A percentile compares a stretch with the other conserved stretches of the same genome.
Conservation (phyloP, 2,329 filamentous ascomycete genomes). For the Chaetothyriales sp. region DNA sequence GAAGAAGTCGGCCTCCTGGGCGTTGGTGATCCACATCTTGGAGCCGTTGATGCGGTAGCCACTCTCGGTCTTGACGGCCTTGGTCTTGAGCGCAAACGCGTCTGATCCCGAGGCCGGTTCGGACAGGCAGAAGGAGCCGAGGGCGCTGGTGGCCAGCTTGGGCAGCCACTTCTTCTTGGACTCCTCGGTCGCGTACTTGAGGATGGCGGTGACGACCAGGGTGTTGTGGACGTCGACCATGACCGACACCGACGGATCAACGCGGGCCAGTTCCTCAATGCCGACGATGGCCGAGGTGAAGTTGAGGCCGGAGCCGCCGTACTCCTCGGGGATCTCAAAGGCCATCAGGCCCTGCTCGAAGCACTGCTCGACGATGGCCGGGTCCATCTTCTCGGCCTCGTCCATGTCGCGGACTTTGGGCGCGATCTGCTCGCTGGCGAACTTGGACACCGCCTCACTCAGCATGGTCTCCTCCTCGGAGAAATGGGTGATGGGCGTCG, state of each 20-base stretch:
- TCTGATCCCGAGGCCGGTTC: constrained; percentile 90
- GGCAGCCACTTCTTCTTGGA: constrained; percentile 80
- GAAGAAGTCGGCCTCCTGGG: constrained; percentile 84
- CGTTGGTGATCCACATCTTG: constrained; percentile 99
- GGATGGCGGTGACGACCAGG: constrained; percentile 80
- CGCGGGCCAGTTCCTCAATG: constrained; percentile 88
- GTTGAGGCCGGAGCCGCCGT: constrained; percentile 94
- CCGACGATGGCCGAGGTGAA: constrained; percentile 92
- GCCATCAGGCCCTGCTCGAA: constrained; percentile 98
- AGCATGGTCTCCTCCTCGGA: constrained; percentile 83
- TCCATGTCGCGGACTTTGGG: constrained; percentile 96
- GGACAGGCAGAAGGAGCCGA: constrained; percentile 82
- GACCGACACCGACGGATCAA: constrained; percentile 90
- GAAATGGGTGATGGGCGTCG: constrained; percentile 84
- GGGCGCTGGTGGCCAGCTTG: constrained; percentile 74
- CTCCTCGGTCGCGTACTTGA: constrained; percentile 68
- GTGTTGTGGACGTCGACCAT: constrained; percentile 97
- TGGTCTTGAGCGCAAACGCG: constrained; percentile 87
- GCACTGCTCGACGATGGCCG: constrained; percentile 70
- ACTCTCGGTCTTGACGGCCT: constrained; percentile 66
- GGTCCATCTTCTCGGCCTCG: constrained; percentile 89
- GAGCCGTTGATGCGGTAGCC: constrained; percentile 79
- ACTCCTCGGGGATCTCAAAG: constrained; percentile 94
- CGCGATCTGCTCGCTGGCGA: constrained; percentile 74
- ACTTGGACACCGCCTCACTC: constrained; percentile 79